phyloP scores from a whole-genome alignment of 768 basidiomycete genomes.

The Tricholoma saponaceum region DNA sequence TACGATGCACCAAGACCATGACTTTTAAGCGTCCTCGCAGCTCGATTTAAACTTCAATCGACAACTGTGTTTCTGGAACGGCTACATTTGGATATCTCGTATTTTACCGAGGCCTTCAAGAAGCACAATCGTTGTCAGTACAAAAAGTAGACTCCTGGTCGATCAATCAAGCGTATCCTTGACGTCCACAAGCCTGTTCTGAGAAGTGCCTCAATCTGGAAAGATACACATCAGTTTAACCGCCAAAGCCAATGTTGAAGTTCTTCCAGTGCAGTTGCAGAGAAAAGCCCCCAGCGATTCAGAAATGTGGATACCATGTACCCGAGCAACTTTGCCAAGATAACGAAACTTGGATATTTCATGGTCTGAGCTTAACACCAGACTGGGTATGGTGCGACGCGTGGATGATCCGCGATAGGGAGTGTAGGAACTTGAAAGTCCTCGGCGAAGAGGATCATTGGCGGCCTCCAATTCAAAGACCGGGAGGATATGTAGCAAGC shows the following conservation, averaged over 20 bases:
- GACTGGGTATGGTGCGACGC: slow-evolving; percentile 48
- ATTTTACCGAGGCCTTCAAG: slow-evolving; percentile 28
- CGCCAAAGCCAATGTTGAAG: slow-evolving; percentile 33
- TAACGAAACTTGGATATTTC: slow-evolving; percentile 36
- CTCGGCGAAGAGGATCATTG: slow-evolving; percentile 23
- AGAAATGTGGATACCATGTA: slow-evolving; percentile 30
- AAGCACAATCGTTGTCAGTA: slow-evolving; percentile 70
- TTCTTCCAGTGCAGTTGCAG: slow-evolving; percentile 23
- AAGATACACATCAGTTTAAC: slow-evolving; percentile 51
- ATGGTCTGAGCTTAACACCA: slow-evolving; percentile 34
- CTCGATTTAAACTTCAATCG: slow-evolving; percentile 38
- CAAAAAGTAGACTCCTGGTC: slow-evolving; percentile 51
- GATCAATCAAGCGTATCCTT: slow-evolving; percentile 53
- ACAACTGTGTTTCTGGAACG: slow-evolving; percentile 40
- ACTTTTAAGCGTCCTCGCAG: slow-evolving; percentile 47
- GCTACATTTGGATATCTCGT: slow-evolving; percentile 47
- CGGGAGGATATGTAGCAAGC: slow-evolving; percentile 39
- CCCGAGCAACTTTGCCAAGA: slow-evolving; percentile 33
- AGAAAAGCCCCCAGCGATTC: slow-evolving; percentile 42
- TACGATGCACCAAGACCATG: slow-evolving; percentile 58
- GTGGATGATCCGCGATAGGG: slow-evolving; percentile 35
- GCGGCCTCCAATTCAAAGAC: slow-evolving; percentile 25
- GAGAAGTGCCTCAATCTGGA: slow-evolving; percentile 50
- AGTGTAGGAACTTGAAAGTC: slow-evolving; percentile 38
- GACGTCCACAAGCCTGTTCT: slow-evolving; percentile 42